phyloP scores from a whole-genome alignment of 2,329 filamentous ascomycete genomes.

The Scopulariopsis brevicaulis region DNA sequence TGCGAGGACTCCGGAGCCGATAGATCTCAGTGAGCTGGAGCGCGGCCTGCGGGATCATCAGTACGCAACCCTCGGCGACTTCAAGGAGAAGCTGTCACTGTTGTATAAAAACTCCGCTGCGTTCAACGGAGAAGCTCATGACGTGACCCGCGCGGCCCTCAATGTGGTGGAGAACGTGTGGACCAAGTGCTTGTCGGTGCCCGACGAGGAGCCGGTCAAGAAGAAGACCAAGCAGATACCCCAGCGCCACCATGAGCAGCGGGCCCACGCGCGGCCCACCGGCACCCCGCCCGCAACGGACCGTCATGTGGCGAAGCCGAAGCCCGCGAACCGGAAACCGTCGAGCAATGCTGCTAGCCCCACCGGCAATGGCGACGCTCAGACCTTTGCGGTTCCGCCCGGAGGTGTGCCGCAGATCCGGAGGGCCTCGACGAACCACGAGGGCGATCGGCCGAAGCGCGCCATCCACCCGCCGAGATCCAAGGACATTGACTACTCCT shows the following conservation, averaged over 20 bases:
- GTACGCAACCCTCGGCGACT: slow-evolving; percentile 60
- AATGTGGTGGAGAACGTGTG: slow-evolving; percentile 45
- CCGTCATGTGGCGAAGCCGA: slow-evolving; percentile 11
- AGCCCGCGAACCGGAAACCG: slow-evolving; percentile 6
- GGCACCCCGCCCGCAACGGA: slow-evolving; percentile 19
- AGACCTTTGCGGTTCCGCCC: slow-evolving; percentile 61
- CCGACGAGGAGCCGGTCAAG: slow-evolving; percentile 44
- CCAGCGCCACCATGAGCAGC: slow-evolving; percentile 32
- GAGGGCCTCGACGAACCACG: slow-evolving; percentile 68
- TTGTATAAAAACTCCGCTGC: slow-evolving; percentile 67
- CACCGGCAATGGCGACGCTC: slow-evolving; percentile 30
- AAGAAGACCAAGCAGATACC: slow-evolving; percentile 37
- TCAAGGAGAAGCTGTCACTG: slow-evolving; percentile 63
- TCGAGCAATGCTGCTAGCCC: slow-evolving; percentile 23
- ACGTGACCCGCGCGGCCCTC: slow-evolving; percentile 49
- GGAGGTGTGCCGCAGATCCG: slow-evolving; percentile 74
- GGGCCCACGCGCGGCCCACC: slow-evolving; percentile 16
- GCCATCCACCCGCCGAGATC: slow-evolving; percentile 86
- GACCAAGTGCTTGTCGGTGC: slow-evolving; percentile 29
- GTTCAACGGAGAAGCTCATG: slow-evolving; percentile 76
- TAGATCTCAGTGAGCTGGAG: slow-evolving; percentile 79
- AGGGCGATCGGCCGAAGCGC: slow-evolving; percentile 75
- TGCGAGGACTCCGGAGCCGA: slow-evolving; percentile 60
- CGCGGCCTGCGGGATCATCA: slow-evolving; percentile 57
- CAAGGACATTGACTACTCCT: slow-evolving; percentile 81